Base-by-base conservation (phyloP, 2,329 filamentous ascomycete genomes). In the Trichoderma hamatum region DNA sequence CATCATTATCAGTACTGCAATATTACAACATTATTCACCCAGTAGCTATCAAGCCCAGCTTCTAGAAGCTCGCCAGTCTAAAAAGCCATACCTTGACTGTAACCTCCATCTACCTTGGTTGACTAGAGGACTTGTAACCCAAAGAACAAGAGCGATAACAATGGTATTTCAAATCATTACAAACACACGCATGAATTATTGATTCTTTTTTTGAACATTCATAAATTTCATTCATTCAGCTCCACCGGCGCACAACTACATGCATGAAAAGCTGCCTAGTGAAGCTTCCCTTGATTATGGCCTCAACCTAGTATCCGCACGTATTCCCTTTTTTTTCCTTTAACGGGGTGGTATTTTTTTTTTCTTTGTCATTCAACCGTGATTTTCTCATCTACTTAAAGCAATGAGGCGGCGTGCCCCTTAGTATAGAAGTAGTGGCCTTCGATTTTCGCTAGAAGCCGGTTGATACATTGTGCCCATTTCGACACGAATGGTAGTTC, bases 401-500 rank as follows among this genome's bases (percentile, higher is more conserved):
- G 68, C 39, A 68, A n/a, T 19, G 43, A 24, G 36, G 69, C 65
- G 59, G 32, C 43, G 24, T 55, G 58, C 73, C 74, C 75, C 71
- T 72, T 71, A 70, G 71, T 73, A 71, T 74, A 71, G 70, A 74
- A 72, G 71, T 74, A 76, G 72, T 73, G 70, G 56, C 73, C 74
- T 74, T 71, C 72, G 71, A 77, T 77, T 74, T 75, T 77, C 72
- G 72, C 73, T 74, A 78, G 71, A 72, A 78, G 75, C 78, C 78
- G 78, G 78, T 80, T 81, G 80, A 80, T 80, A 74, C 78, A 74
- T 73, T 75, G 78, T 77, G 80, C 78, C 78, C 80, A 77, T 74
- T 77, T 76, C 76, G 81, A 79, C 82, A 81, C 79, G 76, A 79
- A 77, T 78, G 78, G 76, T 77, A 79, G 80, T 79, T 84, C 80